These are phyloP conservation scores for Stromatinia cepivora DNA, from an alignment of 2,329 filamentous ascomycete genomes.

Conservation along the genomic window DNA sequence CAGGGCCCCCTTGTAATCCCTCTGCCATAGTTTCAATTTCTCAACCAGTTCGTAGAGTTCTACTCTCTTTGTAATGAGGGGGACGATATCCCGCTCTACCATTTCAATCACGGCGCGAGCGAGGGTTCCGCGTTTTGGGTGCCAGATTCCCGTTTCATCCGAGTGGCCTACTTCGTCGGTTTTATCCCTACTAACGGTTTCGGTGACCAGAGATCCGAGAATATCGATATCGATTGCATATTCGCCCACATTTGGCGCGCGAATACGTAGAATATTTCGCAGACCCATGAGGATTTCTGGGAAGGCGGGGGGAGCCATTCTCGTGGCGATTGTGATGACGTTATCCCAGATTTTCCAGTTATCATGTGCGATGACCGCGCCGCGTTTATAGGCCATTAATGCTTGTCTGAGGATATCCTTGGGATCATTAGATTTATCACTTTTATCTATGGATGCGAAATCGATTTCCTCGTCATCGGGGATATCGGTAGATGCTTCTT, in stretches of 20 bases:
- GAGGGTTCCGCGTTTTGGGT: slow-evolving; percentile 57
- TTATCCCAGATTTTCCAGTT: slow-evolving; percentile 98
- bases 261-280: slow-evolving; percentile 72
- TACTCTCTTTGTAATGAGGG: slow-evolving; percentile 78
- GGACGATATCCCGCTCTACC: slow-evolving; percentile 72
- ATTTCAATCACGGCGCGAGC: slow-evolving; percentile 67
- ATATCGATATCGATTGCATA: slow-evolving; percentile 74
- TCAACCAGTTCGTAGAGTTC: slow-evolving; percentile 76
- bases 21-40: slow-evolving; percentile 70
- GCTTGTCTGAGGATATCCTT: slow-evolving; percentile 66
- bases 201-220: slow-evolving; percentile 68
- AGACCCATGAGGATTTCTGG: slow-evolving; percentile 75
- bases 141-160: slow-evolving; percentile 40
- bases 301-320: slow-evolving; percentile 73
- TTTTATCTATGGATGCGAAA: slow-evolving; percentile 31
- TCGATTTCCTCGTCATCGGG: slow-evolving; percentile 25
- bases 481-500: slow-evolving; percentile 28
- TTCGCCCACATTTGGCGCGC: slow-evolving; percentile 66
- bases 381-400: slow-evolving; percentile 81
- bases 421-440: slow-evolving; percentile 37
- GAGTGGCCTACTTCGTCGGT: slow-evolving; percentile 31
- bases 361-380: slow-evolving; percentile 77
- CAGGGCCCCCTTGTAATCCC: slow-evolving; percentile 69
- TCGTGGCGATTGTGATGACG: slow-evolving; percentile 81
- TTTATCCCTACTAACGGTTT: slow-evolving; percentile 57